A percentile compares a stretch with the other conserved stretches of the same genome.
phyloP scores from a whole-genome alignment of 2,329 filamentous ascomycete genomes.

The Fusarium napiforme region DNA sequence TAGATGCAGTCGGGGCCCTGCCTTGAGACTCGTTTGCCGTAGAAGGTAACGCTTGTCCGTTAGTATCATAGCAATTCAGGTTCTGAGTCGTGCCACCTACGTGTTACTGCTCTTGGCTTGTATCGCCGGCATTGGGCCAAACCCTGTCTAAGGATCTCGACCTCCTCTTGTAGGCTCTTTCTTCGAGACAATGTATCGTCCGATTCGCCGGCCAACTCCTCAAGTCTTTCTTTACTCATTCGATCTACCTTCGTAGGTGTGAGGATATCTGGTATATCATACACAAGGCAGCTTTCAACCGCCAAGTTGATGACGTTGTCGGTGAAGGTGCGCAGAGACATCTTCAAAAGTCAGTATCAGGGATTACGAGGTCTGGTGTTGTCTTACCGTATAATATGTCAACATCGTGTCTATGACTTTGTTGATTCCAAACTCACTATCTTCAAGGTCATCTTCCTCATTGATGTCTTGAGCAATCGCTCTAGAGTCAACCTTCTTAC shows the following conservation, averaged over 20 bases:
- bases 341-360: slow-evolving; percentile 41
- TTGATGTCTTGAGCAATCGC: background rate
- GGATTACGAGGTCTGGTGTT: rapidly evolving
- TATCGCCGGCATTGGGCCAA: slow-evolving; percentile 13
- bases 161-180: slow-evolving; percentile 12
- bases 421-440: slow-evolving; percentile 49
- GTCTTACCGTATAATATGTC: slow-evolving; percentile 56
- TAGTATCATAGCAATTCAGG: background rate
- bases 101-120: slow-evolving; percentile 18
- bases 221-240: slow-evolving; percentile 4
- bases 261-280: background rate
- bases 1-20: background rate
- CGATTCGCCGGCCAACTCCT: slow-evolving; percentile 24
- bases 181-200: slow-evolving; percentile 5
- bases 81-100: background rate
- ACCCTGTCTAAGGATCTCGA: slow-evolving; percentile 16
- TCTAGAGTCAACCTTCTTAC: background rate
- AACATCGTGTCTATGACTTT: slow-evolving; percentile 58
- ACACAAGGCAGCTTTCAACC: slow-evolving; percentile 58
- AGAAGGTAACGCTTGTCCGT: slow-evolving; percentile 3
- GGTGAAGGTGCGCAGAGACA: slow-evolving; percentile 56
- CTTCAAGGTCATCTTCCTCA: background rate
- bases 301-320: slow-evolving; percentile 61
- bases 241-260: background rate
- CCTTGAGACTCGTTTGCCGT: background rate